These are phyloP conservation scores for Diaporthe sp. DNA, from an alignment of 2,329 filamentous ascomycete genomes.

Conservation along the genomic window DNA sequence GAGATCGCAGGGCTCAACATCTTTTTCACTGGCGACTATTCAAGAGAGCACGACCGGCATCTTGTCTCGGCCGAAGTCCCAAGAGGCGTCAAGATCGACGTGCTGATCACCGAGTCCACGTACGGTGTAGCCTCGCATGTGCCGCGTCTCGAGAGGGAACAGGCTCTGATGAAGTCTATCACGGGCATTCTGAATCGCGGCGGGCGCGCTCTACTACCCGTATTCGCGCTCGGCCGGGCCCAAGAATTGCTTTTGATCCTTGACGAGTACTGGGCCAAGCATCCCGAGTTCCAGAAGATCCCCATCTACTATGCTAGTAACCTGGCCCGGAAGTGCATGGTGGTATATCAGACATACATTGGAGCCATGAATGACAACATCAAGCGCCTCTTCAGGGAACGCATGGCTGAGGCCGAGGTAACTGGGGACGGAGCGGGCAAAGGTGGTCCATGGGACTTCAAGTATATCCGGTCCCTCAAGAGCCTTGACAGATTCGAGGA, in stretches of 20 bases:
- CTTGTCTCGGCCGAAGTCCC: slow-evolving; percentile 94
- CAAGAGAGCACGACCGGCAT: slow-evolving; percentile 93
- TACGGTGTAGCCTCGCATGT: slow-evolving; percentile 96
- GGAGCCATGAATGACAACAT: slow-evolving; percentile 99
- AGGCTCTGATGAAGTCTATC: slow-evolving; percentile 94
- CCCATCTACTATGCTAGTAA: slow-evolving; percentile 99
- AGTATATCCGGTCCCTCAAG: slow-evolving; percentile 90
- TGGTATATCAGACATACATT: slow-evolving; percentile 98
- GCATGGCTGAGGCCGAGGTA: slow-evolving; percentile 90
- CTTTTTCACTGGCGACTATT: slow-evolving; percentile 98
- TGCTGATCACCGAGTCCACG: slow-evolving; percentile 96
- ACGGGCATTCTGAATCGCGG: slow-evolving; percentile 91
- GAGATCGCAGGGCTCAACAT: slow-evolving; percentile 98
- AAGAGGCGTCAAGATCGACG: slow-evolving; percentile 89
- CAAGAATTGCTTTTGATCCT: slow-evolving; percentile 95
- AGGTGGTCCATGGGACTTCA: slow-evolving; percentile 96
- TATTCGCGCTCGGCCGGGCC: slow-evolving; percentile 92
- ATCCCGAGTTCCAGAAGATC: slow-evolving; percentile 86
- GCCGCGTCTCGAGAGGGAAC: slow-evolving; percentile 89
- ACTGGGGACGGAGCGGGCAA: slow-evolving; percentile 79
- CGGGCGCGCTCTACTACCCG: slow-evolving; percentile 91
- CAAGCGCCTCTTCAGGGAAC: slow-evolving; percentile 91
- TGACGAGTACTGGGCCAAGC: slow-evolving; percentile 96
- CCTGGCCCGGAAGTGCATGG: slow-evolving; percentile 95
- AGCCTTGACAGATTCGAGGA: slow-evolving; percentile 96